Base-by-base conservation (phyloP, 768 basidiomycete genomes). In the Leucosporidium yakuticum region DNA sequence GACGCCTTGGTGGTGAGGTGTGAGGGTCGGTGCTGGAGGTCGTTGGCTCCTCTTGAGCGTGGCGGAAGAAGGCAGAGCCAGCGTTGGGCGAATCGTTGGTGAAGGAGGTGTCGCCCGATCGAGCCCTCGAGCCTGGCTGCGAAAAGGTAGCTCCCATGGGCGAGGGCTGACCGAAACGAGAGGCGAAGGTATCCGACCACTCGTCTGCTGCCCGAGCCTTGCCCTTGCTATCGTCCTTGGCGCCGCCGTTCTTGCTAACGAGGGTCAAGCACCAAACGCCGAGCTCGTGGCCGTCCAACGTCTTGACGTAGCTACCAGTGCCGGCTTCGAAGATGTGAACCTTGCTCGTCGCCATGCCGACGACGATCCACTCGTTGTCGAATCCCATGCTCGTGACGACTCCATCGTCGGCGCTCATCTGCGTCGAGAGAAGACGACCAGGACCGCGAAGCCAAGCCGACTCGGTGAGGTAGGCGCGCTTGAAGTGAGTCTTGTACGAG, bases 261-360 rank as follows among this genome's bases (percentile, higher is more conserved):
- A 97, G 83, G 63, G 87, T 85, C 20, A 96, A 85, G 20, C 89
- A 88, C 94, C 94, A 97, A 1, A 96, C 93, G n/a, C 94, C 94
- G 27, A 83, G 80, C 21, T 88, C 86, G 77, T 96, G 94, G 0
- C 94, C 94, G 14, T 85, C 81, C 2, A 98, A 84, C 0, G 89
- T 90, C 61, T 88, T 83, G 51, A 84, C 83, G 60, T 89, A 84
- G 2, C 87, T 84, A 0, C 94, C 94, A 0, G 88, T 88, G 50
- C 79, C 81, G 1, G 89, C 86, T 69, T 87, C 87, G 80, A 91
- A 97, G 15, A 97, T 82, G 74, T 91, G 88, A 56, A 97, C 88
- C 69, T 86, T 86, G 70, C 84, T 83, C 77, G 88, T 94, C 14
- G 90, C 89, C 72, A 96, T 87, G 1, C 91, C 93, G 25, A 93